Evolutionary conservation across 2,329 filamentous ascomycete species (phyloP), one percentile per base, ranked within the genome.

Genomic region (Alternaria postmessia): DNA sequence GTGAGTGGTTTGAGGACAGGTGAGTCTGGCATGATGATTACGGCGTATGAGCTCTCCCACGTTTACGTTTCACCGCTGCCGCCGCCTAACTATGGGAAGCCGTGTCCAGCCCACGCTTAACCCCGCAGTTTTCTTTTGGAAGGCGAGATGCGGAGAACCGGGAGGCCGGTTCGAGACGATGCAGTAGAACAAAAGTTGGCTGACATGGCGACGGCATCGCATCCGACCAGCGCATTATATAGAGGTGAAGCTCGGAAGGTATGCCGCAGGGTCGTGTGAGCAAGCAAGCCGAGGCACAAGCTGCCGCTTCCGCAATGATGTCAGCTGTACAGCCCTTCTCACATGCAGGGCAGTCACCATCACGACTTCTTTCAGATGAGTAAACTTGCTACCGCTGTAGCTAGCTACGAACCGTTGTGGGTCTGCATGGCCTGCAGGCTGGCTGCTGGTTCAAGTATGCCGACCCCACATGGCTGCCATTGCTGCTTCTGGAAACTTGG

Each of bases 1-100:
- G 26, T 22, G 18, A 22, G 41, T 44, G 46, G 26, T 39, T 46
- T 44, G 28, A 8, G 48, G 41, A 57, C 59, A 62, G 70, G 54
- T 66, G 71, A 70, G 49, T 58, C 59, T 66, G 68, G 65, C 72
- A 75, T 75, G 67, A 75, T 75, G 67, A 63, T 60, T 62, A 59
- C 54, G 51, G 48, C 56, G 48, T 46, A 53, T 46, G 42, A 58
- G 53, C 61, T 64, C 67, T 57, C 66, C 66, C 64, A 60, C 62
- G 61, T 58, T 68, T 68, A 71, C 62, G 68, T 70, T 66, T 69
- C 67, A 71, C 65, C 57, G 67, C 66, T 64, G 53, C 56, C 57
- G 57, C 52, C 26, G 52, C 41, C n/a, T 54, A 51, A 34, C 41
- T 24, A 18, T 39, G 41, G 53, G 62, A 55, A 65, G 65, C 64